Evolutionary conservation across 352 stramenopile species (phyloP).

Genomic region (Plasmopara halstedii): DNA sequence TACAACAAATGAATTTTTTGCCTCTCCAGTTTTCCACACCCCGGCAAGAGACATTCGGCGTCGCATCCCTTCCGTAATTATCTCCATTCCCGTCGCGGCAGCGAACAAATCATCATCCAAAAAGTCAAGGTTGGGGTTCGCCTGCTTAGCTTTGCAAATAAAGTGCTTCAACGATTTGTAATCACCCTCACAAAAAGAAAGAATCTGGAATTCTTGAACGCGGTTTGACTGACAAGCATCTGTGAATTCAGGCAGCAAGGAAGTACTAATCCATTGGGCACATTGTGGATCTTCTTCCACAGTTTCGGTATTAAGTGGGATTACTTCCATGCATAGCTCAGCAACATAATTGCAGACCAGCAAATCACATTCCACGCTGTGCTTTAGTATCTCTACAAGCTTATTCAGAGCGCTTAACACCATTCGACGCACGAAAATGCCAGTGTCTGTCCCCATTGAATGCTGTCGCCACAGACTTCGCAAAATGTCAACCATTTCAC

Average conservation of each 20-base stretch:
- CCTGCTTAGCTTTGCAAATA: constrained; percentile 56
- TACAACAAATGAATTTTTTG: constrained; percentile 57
- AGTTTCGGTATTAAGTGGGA: constrained; percentile 44
- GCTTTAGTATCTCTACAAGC: constrained; percentile 69
- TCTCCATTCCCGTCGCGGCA: constrained; percentile 59
- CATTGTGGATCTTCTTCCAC: constrained; percentile 52
- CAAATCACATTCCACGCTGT: constrained; percentile 55
- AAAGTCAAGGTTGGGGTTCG: constrained; percentile 51
- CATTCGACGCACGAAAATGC: constrained; percentile 60
- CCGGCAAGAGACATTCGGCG: constrained; percentile 65
- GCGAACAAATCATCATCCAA: constrained; percentile 70
- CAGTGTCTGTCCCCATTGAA: constrained; percentile 13
- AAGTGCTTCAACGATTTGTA: constrained; percentile 68
- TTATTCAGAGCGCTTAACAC: constrained; percentile 68
- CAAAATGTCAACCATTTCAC: constrained; percentile 47
- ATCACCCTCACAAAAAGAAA: constrained; percentile 58
- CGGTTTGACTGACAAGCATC: constrained; percentile 54
- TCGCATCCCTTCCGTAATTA: constrained; percentile 69
- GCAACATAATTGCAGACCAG: constrained; percentile 58
- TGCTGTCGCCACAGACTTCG: constrained; percentile 27
- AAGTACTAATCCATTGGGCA: constrained; percentile 61
- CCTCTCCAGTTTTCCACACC: constrained; percentile 51
- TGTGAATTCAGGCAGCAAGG: constrained; percentile 58
- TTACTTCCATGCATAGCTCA: constrained; percentile 54
- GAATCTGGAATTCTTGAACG: constrained; percentile 50